Percentiles rank a stretch among this genome's conserved stretches.
Evolutionary conservation across 2,329 filamentous ascomycete genomes (phyloP).

Genomic region (Ophiostoma triangulosporum): DNA sequence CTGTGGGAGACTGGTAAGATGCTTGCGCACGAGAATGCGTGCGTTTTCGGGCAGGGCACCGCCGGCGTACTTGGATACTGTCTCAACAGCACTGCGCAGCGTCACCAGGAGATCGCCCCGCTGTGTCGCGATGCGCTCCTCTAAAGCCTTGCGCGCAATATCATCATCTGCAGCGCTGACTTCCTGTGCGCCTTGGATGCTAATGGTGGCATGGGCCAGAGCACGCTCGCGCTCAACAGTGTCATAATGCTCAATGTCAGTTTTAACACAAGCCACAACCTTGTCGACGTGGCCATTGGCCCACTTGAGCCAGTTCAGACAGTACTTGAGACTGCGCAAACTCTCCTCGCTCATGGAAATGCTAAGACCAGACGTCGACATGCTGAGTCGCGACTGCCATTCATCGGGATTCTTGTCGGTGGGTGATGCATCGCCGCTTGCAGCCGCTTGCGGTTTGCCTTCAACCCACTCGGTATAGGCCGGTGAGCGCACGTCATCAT

Average conservation of each 20-base stretch:
- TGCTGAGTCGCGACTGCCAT: constrained; percentile 76
- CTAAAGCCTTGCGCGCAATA: constrained; percentile 33
- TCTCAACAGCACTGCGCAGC: constrained; percentile 67
- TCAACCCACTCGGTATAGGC: constrained; percentile 48
- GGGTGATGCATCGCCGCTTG: not conserved
- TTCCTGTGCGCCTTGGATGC: constrained; percentile 8
- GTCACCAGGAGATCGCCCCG: constrained; percentile 62
- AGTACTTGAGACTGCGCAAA: constrained; percentile 70
- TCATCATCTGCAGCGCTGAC: not conserved
- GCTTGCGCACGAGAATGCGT: constrained; percentile 64
- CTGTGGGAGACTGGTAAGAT: constrained; percentile 72
- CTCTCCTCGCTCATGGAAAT: constrained; percentile 87
- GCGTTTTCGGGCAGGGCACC: constrained; percentile 85
- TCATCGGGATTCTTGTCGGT: constrained; percentile 14
- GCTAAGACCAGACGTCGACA: constrained; percentile 81
- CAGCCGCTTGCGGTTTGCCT: constrained; percentile 5
- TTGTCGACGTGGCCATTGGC: constrained; percentile 71
- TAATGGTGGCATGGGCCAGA: constrained; percentile 8
- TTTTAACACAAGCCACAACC: constrained; percentile 60
- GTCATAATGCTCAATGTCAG: constrained; percentile 71
- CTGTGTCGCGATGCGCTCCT: constrained; percentile 51
- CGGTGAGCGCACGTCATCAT: constrained; percentile 65
- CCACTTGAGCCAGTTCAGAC: constrained; percentile 64
- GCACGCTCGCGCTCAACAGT: constrained; percentile 19
- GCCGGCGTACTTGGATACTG: constrained; percentile 83